These are phyloP conservation scores for Aspergillus campestris DNA, from an alignment of 495 filamentous ascomycete species.

Conservation along the genomic window DNA sequence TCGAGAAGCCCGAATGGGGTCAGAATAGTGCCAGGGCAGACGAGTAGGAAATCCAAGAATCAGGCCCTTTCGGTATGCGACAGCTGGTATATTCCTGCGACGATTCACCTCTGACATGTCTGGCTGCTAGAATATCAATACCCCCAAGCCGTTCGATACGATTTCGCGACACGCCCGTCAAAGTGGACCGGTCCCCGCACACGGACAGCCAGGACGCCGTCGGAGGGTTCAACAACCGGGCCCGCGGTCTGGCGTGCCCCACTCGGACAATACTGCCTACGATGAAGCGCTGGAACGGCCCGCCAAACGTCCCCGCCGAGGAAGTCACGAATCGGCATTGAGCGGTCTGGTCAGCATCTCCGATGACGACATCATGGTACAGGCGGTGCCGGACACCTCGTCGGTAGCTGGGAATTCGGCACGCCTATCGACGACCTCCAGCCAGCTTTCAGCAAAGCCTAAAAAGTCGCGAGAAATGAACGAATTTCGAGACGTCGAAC, in stretches of 20 bases:
- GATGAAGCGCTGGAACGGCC: constrained; percentile 17
- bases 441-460: constrained; percentile 7
- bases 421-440: constrained; percentile 15
- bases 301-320: constrained; percentile 25
- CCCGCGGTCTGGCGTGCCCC: background rate
- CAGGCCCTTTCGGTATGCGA: background rate
- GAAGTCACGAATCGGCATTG: constrained; percentile 1
- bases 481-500: constrained; percentile 20
- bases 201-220: constrained; percentile 9
- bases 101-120: constrained; percentile 1
- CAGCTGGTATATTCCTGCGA: background rate
- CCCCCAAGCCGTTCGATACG: constrained; percentile 22
- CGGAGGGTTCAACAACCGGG: background rate
- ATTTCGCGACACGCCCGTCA: constrained; percentile 23
- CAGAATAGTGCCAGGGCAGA: constrained; percentile 13
- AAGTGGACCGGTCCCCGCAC: constrained; percentile 33
- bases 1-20: constrained; percentile 7
- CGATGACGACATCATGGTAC: constrained; percentile 9
- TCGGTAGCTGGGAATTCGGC: constrained; percentile 7
- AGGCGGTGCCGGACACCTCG: constrained; percentile 5
- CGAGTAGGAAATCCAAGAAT: constrained; percentile 5
- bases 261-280: constrained; percentile 6
- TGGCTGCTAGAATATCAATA: constrained; percentile 4
- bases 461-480: constrained; percentile 7
- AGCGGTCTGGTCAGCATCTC: constrained; percentile 1